These are phyloP conservation scores for Akanthomyces dipterigenus DNA, from an alignment of 2,329 filamentous ascomycete genomes.

Conservation along the genomic window DNA sequence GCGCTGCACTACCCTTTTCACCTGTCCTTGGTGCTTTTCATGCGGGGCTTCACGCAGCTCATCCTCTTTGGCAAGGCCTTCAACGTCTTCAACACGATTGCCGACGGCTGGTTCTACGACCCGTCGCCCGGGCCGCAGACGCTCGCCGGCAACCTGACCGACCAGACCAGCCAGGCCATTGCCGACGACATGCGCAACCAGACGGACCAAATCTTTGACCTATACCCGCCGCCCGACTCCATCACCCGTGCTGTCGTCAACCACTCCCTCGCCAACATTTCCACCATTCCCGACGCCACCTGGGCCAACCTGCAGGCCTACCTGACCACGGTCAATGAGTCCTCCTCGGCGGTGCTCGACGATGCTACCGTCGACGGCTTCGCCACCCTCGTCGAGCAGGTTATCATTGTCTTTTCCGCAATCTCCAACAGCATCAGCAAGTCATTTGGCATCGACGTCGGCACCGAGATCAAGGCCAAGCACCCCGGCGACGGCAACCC, in stretches of 20 bases:
- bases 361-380: background rate
- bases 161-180: slow-evolving; percentile 15
- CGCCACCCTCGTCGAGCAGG: background rate
- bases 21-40: slow-evolving; percentile 54
- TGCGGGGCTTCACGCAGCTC: slow-evolving; percentile 56
- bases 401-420: background rate
- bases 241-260: slow-evolving; percentile 17
- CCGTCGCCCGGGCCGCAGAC: slow-evolving; percentile 10
- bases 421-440: slow-evolving; percentile 10
- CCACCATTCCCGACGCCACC: slow-evolving; percentile 20
- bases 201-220: slow-evolving; percentile 19
- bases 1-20: slow-evolving; percentile 57
- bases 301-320: slow-evolving; percentile 19
- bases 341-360: background rate
- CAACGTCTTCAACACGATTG: slow-evolving; percentile 22
- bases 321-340: slow-evolving; percentile 10
- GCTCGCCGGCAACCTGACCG: background rate
- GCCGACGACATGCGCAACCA: slow-evolving; percentile 15
- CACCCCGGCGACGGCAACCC: slow-evolving; percentile 15
- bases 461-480: slow-evolving; percentile 18
- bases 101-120: background rate
- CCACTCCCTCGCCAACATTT: slow-evolving; percentile 22
- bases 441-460: slow-evolving; percentile 22
- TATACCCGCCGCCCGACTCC: slow-evolving; percentile 22
- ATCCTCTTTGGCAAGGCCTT: slow-evolving; percentile 37